phyloP scores from a whole-genome alignment of 352 stramenopile genomes.

The Globisporangium paddicum region DNA sequence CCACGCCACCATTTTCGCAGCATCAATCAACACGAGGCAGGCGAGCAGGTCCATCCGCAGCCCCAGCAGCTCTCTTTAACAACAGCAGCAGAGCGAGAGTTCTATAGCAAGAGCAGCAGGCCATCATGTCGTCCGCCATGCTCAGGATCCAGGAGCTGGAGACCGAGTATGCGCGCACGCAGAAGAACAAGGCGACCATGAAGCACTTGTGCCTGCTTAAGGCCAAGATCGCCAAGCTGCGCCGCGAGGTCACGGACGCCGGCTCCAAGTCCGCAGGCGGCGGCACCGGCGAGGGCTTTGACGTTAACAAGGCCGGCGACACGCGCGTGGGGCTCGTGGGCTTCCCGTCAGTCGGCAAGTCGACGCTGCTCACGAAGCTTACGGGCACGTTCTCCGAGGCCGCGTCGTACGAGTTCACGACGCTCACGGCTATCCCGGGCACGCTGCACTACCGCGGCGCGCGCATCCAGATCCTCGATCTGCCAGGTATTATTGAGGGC shows the following conservation, averaged over 20 bases:
- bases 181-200: conserved; percentile 99
- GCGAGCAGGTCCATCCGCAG: not conserved
- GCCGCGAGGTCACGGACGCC: conserved; percentile 89
- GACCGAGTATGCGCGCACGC: conserved; percentile 94
- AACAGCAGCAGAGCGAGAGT: not conserved
- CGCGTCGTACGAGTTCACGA: conserved; percentile 99
- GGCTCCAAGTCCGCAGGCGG: conserved; percentile 61
- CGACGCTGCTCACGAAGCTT: conserved; percentile 95
- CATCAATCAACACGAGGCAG: not conserved
- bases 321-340: conserved; percentile 97
- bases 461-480: conserved; percentile 86
- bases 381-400: conserved; percentile 96
- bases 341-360: conserved; percentile 99
- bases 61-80: not conserved
- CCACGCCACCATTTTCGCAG: not conserved
- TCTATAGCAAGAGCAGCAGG: not conserved
- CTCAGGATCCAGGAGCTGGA: conserved; percentile 81
- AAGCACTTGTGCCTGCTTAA: conserved; percentile 98
- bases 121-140: conserved; percentile 52
- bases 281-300: conserved; percentile 82
- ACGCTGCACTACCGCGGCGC: conserved; percentile 95
- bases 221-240: conserved; percentile 97
- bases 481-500: conserved; percentile 98
- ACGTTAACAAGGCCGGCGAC: conserved; percentile 94
- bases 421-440: conserved; percentile 97